These are phyloP conservation scores for Paramarasmius palmivorus DNA, from an alignment of 1,284 basidiomycete genomes.

Conservation along the genomic window DNA sequence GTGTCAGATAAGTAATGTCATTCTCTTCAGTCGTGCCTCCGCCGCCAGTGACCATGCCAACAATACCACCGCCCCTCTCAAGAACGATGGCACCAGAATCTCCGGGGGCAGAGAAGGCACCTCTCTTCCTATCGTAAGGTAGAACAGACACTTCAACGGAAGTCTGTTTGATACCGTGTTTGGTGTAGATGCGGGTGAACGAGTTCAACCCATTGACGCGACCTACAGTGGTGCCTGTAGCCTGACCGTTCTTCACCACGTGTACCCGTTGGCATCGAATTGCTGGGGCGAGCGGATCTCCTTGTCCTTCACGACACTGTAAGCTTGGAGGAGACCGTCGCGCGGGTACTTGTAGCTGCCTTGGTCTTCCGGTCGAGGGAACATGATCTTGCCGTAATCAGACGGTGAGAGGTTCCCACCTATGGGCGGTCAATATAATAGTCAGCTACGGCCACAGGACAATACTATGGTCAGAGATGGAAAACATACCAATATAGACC, in stretches of 20 bases:
- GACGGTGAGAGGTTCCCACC: conserved; percentile 17
- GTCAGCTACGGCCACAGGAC: too few relatives aligned
- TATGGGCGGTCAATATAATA: too few relatives aligned
- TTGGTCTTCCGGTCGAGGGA: conserved; percentile 17
- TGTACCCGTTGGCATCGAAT: conserved; percentile 25
- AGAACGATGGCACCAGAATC: conserved; percentile 36
- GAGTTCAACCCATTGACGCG: conserved; percentile 26
- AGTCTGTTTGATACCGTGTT: conserved; percentile 8
- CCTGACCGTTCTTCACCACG: conserved; percentile 33
- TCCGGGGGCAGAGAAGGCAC: conserved; percentile 30
- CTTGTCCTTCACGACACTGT: conserved; percentile 23
- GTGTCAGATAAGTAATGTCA: conserved; percentile 34
- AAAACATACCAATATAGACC: conserved; percentile 30
- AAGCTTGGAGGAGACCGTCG: conserved; percentile 28
- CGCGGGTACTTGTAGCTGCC: conserved; percentile 26
- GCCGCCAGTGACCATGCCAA: conserved; percentile 33
- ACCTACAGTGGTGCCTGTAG: conserved; percentile 32
- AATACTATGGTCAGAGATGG: too few relatives aligned
- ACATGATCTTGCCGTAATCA: conserved; percentile 23
- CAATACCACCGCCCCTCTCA: conserved; percentile 27
- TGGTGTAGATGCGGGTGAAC: conserved; percentile 23
- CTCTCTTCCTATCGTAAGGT: conserved; percentile 24
- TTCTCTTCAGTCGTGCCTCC: conserved; percentile 20
- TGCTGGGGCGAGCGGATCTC: conserved; percentile 27
- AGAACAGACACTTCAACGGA: conserved; percentile 28